phyloP scores from a whole-genome alignment of 73 alveolate species.

The Paraurostyla sp. region DNA sequence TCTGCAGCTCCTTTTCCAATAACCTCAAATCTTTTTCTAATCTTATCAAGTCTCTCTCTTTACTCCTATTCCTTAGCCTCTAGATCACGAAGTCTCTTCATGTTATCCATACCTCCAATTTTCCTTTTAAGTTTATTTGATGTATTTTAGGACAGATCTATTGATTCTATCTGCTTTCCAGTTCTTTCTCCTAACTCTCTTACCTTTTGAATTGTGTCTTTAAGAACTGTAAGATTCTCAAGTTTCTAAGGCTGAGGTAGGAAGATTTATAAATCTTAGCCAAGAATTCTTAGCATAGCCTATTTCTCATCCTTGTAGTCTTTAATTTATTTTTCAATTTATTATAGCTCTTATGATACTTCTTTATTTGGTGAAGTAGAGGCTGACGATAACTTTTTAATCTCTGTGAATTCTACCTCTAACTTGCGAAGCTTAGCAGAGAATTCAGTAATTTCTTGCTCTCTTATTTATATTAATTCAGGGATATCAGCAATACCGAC shows the following conservation, averaged over 20 bases:
- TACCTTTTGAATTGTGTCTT: not conserved
- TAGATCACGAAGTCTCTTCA: not conserved
- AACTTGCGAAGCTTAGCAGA: not conserved
- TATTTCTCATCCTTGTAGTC: not conserved
- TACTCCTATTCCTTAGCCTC: not conserved
- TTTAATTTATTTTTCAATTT: constrained; percentile 19
- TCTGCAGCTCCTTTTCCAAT: constrained; percentile 50
- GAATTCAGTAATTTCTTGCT: not conserved
- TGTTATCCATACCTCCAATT: constrained; percentile 34
- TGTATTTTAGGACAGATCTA: not conserved
- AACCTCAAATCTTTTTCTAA: not conserved
- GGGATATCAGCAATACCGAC: constrained; percentile 20
- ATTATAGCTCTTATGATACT: not conserved
- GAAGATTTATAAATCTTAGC: not conserved
- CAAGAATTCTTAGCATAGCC: not conserved
- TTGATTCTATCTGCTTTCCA: not conserved
- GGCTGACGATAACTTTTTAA: not conserved
- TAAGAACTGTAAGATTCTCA: not conserved
- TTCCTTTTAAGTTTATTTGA: constrained; percentile 11
- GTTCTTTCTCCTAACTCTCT: not conserved
- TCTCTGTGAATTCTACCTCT: not conserved
- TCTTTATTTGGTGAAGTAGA: not conserved
- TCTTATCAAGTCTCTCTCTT: not conserved
- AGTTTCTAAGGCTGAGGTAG: not conserved
- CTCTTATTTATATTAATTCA: constrained; percentile 10